Evolutionary conservation across 192 early-diverging fungal genomes (phyloP), one percentile per base, ranked within the genome.

Genomic region (Podila clonocystis): DNA sequence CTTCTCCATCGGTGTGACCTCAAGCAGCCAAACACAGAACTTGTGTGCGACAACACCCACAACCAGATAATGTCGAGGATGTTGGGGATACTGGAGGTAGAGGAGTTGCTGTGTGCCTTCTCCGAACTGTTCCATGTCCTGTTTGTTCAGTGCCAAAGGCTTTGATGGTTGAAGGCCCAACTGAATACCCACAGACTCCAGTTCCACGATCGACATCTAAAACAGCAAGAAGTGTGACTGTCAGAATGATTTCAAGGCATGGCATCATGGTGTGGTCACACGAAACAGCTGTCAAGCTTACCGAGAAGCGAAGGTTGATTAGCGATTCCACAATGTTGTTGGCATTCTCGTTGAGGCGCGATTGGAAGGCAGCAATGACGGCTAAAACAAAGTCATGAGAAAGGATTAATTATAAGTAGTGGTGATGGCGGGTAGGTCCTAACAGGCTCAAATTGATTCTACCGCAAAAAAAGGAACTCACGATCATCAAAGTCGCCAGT

Each of bases 401-500:
- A n/a, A 9, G n/a, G n/a, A 34, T 24, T 8, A 26, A 36, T 9
- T 12, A 59, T 5, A 26, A 1, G 29, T 68, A 4, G 0, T 15
- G 17, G 41, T 8, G 11, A 12, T 41, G 38, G 38, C 12, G 12
- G 38, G 4, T 45, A 9, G 9, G 34, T 8, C 50, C 12, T 24
- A 55, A 33, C 12, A 24, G 4, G 22, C 9, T 26, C 34, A 36
- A 36, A 9, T 9, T 9, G 9, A 36, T 0, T 7, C 34, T 36
- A 9, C 34, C 9, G 34, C 34, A 36, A 11, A 6, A 30, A 61
- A 60, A 61, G 11, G 15, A 9, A 69, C 83, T 79, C 83, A 88
- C 87, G 74, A 80, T 88, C 87, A 22, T 80, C 77, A 58, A 84
- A 85, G 45, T 86, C 84, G 19, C 74, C 73, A 30, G 82, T 74